Evolutionary conservation across 2,329 filamentous ascomycete species (phyloP).

Genomic region (Epichloe bromicola): DNA sequence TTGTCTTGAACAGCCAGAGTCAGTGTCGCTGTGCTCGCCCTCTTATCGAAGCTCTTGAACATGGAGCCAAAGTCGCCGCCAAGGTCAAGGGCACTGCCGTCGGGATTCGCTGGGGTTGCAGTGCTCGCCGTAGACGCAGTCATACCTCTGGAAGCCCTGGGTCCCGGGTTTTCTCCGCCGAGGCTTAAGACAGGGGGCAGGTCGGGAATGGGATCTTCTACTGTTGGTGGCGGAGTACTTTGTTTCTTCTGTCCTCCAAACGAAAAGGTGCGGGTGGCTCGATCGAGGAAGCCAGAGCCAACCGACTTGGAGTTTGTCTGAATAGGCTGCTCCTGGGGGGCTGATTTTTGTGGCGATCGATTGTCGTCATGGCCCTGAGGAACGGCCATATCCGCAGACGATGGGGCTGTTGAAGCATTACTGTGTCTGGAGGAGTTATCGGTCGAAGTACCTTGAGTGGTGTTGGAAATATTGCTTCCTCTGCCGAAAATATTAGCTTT

Average conservation of each 20-base stretch:
- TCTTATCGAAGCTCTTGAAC: slow-evolving; percentile 42
- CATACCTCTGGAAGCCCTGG: slow-evolving; percentile 32
- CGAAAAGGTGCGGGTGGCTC: slow-evolving; percentile 45
- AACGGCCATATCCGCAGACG: slow-evolving; percentile 32
- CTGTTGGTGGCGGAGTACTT: slow-evolving; percentile 16
- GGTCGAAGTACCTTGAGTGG: slow-evolving; percentile 44
- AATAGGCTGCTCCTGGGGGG: slow-evolving; percentile 24
- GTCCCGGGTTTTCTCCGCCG: slow-evolving; percentile 17
- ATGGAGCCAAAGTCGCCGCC: slow-evolving; percentile 46
- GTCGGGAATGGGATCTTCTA: slow-evolving; percentile 19
- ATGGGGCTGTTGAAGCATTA: slow-evolving; percentile 48
- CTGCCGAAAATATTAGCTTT: slow-evolving; percentile 30
- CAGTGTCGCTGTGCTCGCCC: slow-evolving; percentile 36
- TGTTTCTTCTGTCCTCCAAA: slow-evolving; percentile 44
- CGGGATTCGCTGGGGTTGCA: slow-evolving; percentile 35
- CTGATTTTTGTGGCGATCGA: slow-evolving; percentile 20
- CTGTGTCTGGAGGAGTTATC: slow-evolving; percentile 50
- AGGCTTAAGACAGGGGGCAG: slow-evolving; percentile 26
- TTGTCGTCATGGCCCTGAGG: slow-evolving; percentile 16
- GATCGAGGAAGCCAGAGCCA: slow-evolving; percentile 38
- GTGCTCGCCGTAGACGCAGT: slow-evolving; percentile 42
- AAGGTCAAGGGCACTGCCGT: slow-evolving; percentile 34
- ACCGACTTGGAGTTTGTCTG: slow-evolving; percentile 34
- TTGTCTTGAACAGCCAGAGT: slow-evolving; percentile 28
- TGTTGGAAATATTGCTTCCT: slow-evolving; percentile 48